Conservation (phyloP, 352 stramenopile species). For the Phytophthora tubulina region DNA sequence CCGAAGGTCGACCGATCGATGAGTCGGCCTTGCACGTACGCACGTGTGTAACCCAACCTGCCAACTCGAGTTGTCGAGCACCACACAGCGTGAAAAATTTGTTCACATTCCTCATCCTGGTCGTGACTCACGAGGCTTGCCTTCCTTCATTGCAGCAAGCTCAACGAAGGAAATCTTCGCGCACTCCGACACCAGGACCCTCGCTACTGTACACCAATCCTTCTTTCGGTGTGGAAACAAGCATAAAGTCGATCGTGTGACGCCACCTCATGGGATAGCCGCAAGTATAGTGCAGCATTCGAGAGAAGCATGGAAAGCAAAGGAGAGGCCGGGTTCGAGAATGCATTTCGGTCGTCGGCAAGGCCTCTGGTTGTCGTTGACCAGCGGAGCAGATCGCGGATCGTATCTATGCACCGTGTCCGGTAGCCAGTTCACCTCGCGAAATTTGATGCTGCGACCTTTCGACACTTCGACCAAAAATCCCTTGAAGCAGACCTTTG, state of each 20-base stretch:
- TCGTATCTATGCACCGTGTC: conserved; percentile 19
- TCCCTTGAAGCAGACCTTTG: neutral
- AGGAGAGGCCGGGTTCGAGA: conserved; percentile 13
- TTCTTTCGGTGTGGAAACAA: conserved; percentile 33
- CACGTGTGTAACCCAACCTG: conserved; percentile 26
- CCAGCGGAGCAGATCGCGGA: conserved; percentile 31
- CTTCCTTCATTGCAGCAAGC: neutral
- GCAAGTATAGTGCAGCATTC: conserved; percentile 2
- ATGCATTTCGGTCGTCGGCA: conserved; percentile 4
- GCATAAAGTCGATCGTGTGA: conserved; percentile 3
- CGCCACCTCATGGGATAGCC: conserved; percentile 16
- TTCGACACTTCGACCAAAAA: conserved; percentile 1
- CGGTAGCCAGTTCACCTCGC: conserved; percentile 27
- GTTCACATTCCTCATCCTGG: conserved; percentile 2
- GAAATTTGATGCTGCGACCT: conserved; percentile 28
- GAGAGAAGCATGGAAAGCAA: conserved; percentile 14
- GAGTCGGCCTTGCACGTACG: conserved; percentile 4
- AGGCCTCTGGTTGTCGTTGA: conserved; percentile 14
- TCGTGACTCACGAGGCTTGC: neutral
- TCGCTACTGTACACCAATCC: conserved; percentile 1
- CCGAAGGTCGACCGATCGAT: conserved; percentile 23
- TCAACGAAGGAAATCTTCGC: neutral
- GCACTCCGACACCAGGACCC: neutral
- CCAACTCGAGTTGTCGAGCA: conserved; percentile 14
- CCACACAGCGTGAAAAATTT: conserved; percentile 19